Evolutionary conservation across 1,284 basidiomycete genomes (phyloP).

Genomic region (Hemileia vastatrix): DNA sequence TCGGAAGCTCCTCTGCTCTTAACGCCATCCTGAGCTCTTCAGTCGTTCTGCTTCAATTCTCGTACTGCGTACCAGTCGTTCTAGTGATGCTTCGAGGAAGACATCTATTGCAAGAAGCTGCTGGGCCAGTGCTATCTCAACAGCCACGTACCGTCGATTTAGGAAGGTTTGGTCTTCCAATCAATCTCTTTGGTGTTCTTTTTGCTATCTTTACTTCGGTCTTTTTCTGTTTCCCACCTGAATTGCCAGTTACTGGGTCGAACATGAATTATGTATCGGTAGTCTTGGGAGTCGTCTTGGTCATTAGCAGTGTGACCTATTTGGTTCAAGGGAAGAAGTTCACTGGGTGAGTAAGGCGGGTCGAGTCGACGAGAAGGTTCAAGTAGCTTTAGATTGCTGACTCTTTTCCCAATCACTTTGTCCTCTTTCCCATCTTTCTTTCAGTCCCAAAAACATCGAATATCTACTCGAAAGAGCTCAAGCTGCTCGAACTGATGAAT

Average conservation of each 20-base stretch:
- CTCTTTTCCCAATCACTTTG: background rate
- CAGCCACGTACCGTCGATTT: conserved; percentile 41
- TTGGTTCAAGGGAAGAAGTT: no score
- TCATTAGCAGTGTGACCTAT: no score
- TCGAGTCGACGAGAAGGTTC: conserved; percentile 26
- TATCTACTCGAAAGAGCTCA: background rate
- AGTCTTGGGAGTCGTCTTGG: conserved; percentile 29
- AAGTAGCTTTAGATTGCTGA: conserved; percentile 18
- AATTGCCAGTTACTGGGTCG: conserved; percentile 42
- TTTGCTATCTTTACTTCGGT: conserved; percentile 23
- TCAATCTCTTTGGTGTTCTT: no score
- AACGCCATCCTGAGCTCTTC: conserved; percentile 48
- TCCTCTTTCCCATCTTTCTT: background rate
- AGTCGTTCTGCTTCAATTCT: conserved; percentile 48
- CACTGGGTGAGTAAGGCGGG: conserved; percentile 9
- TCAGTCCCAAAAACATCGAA: background rate
- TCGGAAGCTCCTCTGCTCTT: conserved; percentile 51
- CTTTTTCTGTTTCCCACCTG: conserved; percentile 51
- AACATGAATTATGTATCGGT: conserved; percentile 49
- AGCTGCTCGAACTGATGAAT: background rate
- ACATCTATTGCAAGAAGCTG: conserved; percentile 40
- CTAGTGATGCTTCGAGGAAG: conserved; percentile 47
- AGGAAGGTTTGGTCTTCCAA: no score
- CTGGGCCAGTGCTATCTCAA: conserved; percentile 35
- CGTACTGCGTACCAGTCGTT: conserved; percentile 46